Percentiles rank a stretch among this genome's conserved stretches.
Conservation (phyloP, 495 filamentous ascomycete genomes). For the Neohortaea acidophila region DNA sequence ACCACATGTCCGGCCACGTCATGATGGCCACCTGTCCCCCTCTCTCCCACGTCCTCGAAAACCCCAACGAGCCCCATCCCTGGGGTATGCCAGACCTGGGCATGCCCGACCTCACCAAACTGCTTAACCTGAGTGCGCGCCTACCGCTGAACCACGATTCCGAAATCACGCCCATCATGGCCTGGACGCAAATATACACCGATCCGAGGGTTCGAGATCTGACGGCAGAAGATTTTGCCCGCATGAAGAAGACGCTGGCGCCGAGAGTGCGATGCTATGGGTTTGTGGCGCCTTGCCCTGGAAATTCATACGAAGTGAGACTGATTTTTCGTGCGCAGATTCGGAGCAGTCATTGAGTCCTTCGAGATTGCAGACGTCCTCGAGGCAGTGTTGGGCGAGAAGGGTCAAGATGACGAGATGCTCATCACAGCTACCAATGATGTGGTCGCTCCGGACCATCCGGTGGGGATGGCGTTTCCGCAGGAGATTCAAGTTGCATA, state of each 20-base stretch:
- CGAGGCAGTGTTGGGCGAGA: conserved; percentile 51
- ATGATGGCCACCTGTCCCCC: conserved; percentile 84
- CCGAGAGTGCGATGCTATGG: conserved; percentile 86
- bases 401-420: too few relatives aligned
- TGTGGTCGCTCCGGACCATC: background rate
- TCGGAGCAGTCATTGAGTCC: conserved; percentile 75
- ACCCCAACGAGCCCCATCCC: conserved; percentile 28
- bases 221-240: conserved; percentile 51
- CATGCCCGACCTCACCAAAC: conserved; percentile 56
- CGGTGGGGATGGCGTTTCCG: background rate
- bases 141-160: conserved; percentile 58
- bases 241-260: conserved; percentile 54
- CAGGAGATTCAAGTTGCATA: too few relatives aligned
- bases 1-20: conserved; percentile 52
- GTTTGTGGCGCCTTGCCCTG: conserved; percentile 36
- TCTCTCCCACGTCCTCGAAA: conserved; percentile 29
- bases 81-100: conserved; percentile 54
- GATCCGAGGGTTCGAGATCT: conserved; percentile 54
- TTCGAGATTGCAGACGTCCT: conserved; percentile 83
- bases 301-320: background rate
- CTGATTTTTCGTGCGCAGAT: conserved; percentile 44
- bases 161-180: conserved; percentile 92
- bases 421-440: too few relatives aligned
- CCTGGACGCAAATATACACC: conserved; percentile 64
- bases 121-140: conserved; percentile 70